These are phyloP conservation scores for Cryphonectria nitschkei DNA, from an alignment of 2,329 filamentous ascomycete genomes.

Conservation along the genomic window DNA sequence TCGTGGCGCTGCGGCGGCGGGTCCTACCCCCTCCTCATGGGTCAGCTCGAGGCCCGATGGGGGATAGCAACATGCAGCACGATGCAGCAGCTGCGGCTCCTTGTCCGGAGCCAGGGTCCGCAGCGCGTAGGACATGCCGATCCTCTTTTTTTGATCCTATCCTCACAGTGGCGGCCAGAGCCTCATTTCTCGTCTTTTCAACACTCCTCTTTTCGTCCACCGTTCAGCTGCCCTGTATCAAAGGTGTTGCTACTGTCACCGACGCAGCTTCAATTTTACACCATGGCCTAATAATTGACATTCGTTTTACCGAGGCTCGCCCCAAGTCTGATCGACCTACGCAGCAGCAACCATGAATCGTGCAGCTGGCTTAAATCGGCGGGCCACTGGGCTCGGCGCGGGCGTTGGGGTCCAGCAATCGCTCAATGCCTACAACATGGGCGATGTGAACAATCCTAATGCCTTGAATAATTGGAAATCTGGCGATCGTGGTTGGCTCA, in stretches of 20 bases:
- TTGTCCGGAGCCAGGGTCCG: not conserved
- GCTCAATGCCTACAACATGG: slow-evolving; percentile 22
- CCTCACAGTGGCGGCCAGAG: slow-evolving; percentile 2
- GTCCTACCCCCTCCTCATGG: not conserved
- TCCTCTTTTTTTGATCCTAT: slow-evolving; percentile 2
- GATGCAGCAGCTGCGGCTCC: slow-evolving; percentile 22
- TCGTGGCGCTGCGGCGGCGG: slow-evolving; percentile 6
- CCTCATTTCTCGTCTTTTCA: slow-evolving; percentile 7
- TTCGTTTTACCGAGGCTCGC: not conserved
- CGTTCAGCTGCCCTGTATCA: not conserved
- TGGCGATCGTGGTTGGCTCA: slow-evolving; percentile 13
- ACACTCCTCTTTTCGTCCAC: not conserved
- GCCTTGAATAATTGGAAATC: not conserved
- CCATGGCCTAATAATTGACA: slow-evolving; percentile 10
- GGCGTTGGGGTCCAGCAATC: slow-evolving; percentile 21
- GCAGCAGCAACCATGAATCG: slow-evolving; percentile 1
- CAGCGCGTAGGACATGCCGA: not conserved
- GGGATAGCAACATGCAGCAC: slow-evolving; percentile 28
- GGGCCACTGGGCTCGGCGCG: slow-evolving; percentile 15
- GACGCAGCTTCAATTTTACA: not conserved
- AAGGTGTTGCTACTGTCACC: not conserved
- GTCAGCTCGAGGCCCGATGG: slow-evolving; percentile 20
- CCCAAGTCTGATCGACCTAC: not conserved
- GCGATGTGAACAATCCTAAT: slow-evolving; percentile 21
- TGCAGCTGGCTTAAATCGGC: not conserved